Evolutionary conservation across 768 basidiomycete species (phyloP).

Genomic region (Cystofilobasidium capitatum): DNA sequence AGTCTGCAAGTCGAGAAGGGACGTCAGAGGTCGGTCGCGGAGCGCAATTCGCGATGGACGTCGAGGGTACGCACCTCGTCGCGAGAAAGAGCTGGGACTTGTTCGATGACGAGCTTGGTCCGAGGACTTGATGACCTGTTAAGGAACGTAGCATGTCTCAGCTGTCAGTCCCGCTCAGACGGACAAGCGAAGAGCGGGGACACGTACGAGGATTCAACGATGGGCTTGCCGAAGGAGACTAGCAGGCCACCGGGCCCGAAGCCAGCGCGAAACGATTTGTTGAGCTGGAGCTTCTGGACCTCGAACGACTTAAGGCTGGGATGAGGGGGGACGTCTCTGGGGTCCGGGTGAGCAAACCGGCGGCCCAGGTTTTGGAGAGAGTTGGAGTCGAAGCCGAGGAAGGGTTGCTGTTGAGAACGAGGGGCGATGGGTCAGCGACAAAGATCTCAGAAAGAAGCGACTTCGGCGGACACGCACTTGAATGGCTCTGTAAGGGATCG

Average conservation of each 20-base stretch:
- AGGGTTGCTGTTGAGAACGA: conserved; percentile 51
- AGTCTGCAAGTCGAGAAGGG: conserved; percentile 47
- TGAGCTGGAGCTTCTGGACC: background rate
- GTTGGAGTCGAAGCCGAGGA: conserved; percentile 53
- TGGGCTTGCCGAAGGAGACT: conserved; percentile 62
- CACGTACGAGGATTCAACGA: conserved; percentile 42
- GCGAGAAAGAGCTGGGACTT: conserved; percentile 33
- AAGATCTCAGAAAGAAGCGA: background rate
- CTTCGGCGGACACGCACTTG: conserved; percentile 14
- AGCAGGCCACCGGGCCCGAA: conserved; percentile 78
- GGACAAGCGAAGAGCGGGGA: conserved; percentile 22
- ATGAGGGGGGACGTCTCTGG: background rate
- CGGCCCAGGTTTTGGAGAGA: background rate
- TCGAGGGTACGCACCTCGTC: conserved; percentile 27
- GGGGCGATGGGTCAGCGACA: conserved; percentile 15
- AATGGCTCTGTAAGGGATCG: conserved; percentile 48
- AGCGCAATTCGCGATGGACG: background rate
- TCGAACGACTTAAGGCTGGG: background rate
- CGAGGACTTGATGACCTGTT: conserved; percentile 26
- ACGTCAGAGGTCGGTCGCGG: conserved; percentile 2
- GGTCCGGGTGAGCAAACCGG: background rate
- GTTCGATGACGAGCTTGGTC: conserved; percentile 31
- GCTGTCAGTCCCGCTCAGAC: background rate
- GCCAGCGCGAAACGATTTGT: conserved; percentile 69
- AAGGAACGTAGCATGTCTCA: background rate